Evolutionary conservation across 2,329 filamentous ascomycete genomes (phyloP), one percentile per base, ranked within the genome.

Genomic region (Geosmithia putterillii): DNA sequence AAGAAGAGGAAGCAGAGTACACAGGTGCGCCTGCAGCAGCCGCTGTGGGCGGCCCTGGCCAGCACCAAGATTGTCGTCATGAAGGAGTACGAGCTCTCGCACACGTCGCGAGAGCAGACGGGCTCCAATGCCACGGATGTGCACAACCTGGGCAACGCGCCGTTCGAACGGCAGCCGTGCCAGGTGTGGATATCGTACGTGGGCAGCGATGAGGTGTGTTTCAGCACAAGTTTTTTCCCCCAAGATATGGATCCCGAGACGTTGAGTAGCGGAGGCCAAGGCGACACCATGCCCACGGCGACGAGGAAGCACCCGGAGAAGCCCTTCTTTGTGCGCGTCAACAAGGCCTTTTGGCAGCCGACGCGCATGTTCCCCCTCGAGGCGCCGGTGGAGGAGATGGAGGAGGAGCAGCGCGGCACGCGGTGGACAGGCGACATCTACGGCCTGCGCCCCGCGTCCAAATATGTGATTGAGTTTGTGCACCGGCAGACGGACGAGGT

Each of bases 51-150:
- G 50, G 89, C 89, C 40, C 76, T 95, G 53, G 89, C 89, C 42
- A 95, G 87, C 65, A 95, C 89, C 57, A 95, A 95, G 71, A 89
- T 95, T 59, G 90, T 92, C 54, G 87, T 95, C 65, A 81, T 94
- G 57, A 92, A 94, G 66, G 89, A 88, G 63, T 86, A 86, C 53
- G 83, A 88, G 64, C 76, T 94, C 58, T 90, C 85, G 51, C 80
- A 85, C 58, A 79, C 81, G 45, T 75, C 82, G 47, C 76, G 77
- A 44, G 84, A 88, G 63, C 82, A 80, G 42, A 78, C 76, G 25
- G 82, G 82, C 54, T 80, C 83, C 51, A 82, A 85, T 57, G 79
- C 80, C 53, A 86, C 80, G 56, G 82, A 86, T 55, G 79, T 83
- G 57, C 81, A 86, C 63, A 83, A 86, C 62, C 71, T 86, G 58